Evolutionary conservation across 257 asterid genomes (phyloP).

Genomic region (Solanum pinnatisectum): DNA sequence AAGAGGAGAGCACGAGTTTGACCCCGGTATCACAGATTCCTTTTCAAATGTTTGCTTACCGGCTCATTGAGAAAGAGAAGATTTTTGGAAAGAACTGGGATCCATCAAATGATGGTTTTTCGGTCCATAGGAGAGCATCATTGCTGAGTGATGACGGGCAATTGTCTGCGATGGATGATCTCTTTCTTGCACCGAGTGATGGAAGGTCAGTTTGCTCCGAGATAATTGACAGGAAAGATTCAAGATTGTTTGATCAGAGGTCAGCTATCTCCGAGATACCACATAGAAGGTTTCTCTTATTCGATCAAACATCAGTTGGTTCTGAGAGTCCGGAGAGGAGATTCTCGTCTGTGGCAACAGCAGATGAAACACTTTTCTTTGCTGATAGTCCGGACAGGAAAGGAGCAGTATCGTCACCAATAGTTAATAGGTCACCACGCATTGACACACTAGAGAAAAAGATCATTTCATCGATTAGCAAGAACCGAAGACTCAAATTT

Average conservation of each 20-base stretch:
- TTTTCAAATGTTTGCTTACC: slow-evolving; percentile 61
- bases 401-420: not conserved
- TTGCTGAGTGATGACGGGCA: slow-evolving; percentile 25
- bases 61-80: slow-evolving; percentile 56
- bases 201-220: slow-evolving; percentile 40
- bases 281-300: slow-evolving; percentile 10
- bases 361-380: not conserved
- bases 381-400: slow-evolving; percentile 1
- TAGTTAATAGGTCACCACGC: slow-evolving; percentile 1
- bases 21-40: slow-evolving; percentile 54
- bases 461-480: not conserved
- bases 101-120: slow-evolving; percentile 8
- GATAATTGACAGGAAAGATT: slow-evolving; percentile 5
- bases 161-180: slow-evolving; percentile 60
- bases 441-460: slow-evolving; percentile 5
- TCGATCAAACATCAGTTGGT: slow-evolving; percentile 8
- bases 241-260: slow-evolving; percentile 4
- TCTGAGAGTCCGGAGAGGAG: slow-evolving; percentile 25
- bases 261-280: slow-evolving; percentile 34
- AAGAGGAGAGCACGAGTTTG: slow-evolving; percentile 14
- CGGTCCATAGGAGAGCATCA: slow-evolving; percentile 21
- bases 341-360: not conserved
- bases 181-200: slow-evolving; percentile 46
- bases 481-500: slow-evolving; percentile 5
- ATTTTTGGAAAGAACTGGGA: slow-evolving; percentile 40